Conservation (phyloP, 2,329 filamentous ascomycete species). For the Onygenales sp. region DNA sequence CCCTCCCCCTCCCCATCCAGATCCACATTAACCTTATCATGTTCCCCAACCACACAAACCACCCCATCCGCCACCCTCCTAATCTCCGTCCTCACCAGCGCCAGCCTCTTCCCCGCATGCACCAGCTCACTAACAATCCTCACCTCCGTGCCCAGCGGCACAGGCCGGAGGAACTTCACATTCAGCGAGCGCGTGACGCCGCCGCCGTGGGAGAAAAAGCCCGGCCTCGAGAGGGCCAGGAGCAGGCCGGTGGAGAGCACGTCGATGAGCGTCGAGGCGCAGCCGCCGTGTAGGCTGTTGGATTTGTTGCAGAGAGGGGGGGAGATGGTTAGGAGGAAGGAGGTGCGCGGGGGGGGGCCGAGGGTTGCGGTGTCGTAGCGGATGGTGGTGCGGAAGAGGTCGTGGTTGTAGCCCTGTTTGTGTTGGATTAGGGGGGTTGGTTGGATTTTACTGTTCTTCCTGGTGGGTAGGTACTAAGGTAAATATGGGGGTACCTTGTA, state of each 20-base stretch:
- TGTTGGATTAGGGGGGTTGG: neutral
- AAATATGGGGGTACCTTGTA: conserved; percentile 1
- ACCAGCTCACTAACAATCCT: conserved; percentile 50
- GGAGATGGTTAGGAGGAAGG: conserved; percentile 52
- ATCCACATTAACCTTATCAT: conserved; percentile 56
- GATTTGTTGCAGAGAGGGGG: conserved; percentile 82
- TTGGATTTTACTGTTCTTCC: neutral
- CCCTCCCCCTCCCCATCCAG: conserved; percentile 21
- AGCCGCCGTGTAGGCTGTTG: conserved; percentile 86
- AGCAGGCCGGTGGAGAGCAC: conserved; percentile 52
- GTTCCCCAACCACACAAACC: conserved; percentile 51
- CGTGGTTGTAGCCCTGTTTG: conserved; percentile 22
- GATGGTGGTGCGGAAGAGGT: conserved; percentile 20
- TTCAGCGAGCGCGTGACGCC: conserved; percentile 59
- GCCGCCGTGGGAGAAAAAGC: conserved; percentile 51
- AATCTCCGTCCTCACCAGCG: conserved; percentile 47
- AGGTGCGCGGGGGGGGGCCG: conserved; percentile 24
- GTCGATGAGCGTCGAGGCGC: conserved; percentile 59
- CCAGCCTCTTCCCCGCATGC: conserved; percentile 47
- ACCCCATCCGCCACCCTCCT: conserved; percentile 43
- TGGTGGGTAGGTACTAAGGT: neutral
- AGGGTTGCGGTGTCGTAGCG: conserved; percentile 29
- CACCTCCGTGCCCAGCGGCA: conserved; percentile 42
- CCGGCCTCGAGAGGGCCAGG: conserved; percentile 46
- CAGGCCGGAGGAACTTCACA: conserved; percentile 58